phyloP scores from a whole-genome alignment of 805 yeast genomes.

The Yarrowia keelungensis region DNA sequence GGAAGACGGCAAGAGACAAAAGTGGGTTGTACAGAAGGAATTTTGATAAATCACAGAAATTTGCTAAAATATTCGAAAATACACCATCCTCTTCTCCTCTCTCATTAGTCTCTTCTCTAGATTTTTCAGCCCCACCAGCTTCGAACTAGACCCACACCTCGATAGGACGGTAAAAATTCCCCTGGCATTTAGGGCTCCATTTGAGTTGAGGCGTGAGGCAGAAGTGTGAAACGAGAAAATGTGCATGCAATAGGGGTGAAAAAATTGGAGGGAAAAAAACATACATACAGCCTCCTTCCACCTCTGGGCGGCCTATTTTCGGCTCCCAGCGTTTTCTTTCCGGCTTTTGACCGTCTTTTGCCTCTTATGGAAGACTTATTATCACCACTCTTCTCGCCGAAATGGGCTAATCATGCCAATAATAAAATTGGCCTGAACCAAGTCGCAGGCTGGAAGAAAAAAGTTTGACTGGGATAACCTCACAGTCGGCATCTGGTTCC shows the following conservation, averaged over 20 bases:
- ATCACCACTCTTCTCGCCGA: neutral
- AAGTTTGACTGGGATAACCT: neutral
- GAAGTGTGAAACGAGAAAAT: neutral
- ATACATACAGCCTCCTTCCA: too few species aligned
- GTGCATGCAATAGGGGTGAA: too few species aligned
- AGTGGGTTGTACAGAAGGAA: too few species aligned
- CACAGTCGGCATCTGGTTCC: conserved; percentile 25
- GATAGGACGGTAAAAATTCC: conserved; percentile 9
- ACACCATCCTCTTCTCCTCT: too few species aligned
- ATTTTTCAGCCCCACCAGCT: too few species aligned
- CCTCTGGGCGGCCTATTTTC: too few species aligned
- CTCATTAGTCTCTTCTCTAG: too few species aligned
- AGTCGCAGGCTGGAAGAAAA: neutral
- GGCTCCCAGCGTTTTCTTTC: neutral
- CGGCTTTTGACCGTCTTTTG: neutral
- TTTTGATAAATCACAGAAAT: too few species aligned
- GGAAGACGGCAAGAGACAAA: too few species aligned
- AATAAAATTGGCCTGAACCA: neutral
- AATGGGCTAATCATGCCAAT: conserved; percentile 32
- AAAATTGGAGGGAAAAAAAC: too few species aligned
- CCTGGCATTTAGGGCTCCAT: neutral
- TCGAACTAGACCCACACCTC: neutral
- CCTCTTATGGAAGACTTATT: neutral
- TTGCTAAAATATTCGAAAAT: too few species aligned
- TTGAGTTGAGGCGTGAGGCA: conserved; percentile 24